Percentiles rank a stretch among this genome's conserved stretches.
These are phyloP conservation scores for Musa balbisiana DNA, from an alignment of 202 grass and related monocot genomes.

Conservation along the genomic window DNA sequence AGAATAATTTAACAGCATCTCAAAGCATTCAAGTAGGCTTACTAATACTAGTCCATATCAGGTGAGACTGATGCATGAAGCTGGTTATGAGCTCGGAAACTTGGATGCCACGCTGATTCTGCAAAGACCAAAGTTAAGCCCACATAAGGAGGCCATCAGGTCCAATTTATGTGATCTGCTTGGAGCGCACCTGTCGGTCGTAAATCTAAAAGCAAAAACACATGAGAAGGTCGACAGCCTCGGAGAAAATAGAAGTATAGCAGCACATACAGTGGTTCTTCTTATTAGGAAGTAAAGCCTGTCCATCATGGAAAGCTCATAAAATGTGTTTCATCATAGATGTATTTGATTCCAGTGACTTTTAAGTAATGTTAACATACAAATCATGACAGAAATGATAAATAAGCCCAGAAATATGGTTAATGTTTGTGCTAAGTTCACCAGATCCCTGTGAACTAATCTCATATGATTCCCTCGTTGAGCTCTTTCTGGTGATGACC, in stretches of 20 bases:
- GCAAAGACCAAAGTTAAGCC: conserved; percentile 91
- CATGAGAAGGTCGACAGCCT: conserved; percentile 98
- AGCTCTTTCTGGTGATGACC: too few relatives aligned
- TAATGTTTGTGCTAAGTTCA: too few relatives aligned
- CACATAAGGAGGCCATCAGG: conserved; percentile 83
- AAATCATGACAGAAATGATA: too few relatives aligned
- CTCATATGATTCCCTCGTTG: too few relatives aligned
- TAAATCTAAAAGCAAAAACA: conserved; percentile 98
- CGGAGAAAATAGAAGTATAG: conserved; percentile 94
- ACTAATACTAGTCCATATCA: conserved; percentile 36
- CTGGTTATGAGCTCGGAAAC: conserved; percentile 89
- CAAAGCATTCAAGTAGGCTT: neutral
- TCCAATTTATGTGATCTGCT: conserved; percentile 76
- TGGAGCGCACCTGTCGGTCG: conserved; percentile 64
- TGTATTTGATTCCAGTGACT: too few relatives aligned
- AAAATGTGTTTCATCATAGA: too few relatives aligned
- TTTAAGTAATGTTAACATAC: too few relatives aligned
- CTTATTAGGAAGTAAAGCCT: conserved; percentile 60
- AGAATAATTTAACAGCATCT: neutral
- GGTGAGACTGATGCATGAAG: conserved; percentile 93
- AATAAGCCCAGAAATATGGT: too few relatives aligned
- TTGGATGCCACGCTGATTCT: conserved; percentile 89
- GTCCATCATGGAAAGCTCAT: neutral
- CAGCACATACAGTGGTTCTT: conserved; percentile 91
- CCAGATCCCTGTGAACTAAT: too few relatives aligned